Evolutionary conservation across 768 basidiomycete species (phyloP).

Genomic region (Podaxis sp.): DNA sequence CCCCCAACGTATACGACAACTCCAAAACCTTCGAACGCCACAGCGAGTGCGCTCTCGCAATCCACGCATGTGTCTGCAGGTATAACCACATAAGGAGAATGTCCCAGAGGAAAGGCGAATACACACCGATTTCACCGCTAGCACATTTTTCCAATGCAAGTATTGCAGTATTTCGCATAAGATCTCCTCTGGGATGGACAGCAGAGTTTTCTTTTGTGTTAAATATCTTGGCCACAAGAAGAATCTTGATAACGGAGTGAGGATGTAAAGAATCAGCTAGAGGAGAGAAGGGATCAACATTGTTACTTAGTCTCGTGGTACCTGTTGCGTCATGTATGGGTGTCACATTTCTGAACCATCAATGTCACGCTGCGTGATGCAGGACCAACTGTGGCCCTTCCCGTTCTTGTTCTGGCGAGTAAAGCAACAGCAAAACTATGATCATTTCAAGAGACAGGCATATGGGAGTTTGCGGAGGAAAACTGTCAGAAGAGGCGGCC

Average conservation of each 20-base stretch:
- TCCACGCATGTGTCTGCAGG: not conserved
- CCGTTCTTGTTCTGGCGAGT: no score
- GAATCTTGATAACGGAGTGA: not conserved
- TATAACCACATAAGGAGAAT: not conserved
- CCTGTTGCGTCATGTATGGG: no score
- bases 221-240: not conserved
- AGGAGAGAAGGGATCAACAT: no score
- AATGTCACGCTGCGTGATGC: no score
- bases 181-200: not conserved
- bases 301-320: no score
- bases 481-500: no score
- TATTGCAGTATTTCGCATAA: not conserved
- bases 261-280: not conserved
- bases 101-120: not conserved
- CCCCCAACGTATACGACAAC: not conserved
- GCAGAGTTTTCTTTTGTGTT: not conserved
- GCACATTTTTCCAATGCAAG: not conserved
- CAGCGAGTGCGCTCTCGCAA: not conserved
- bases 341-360: no score
- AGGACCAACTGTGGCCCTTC: no score
- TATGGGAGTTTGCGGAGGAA: no score
- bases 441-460: no score
- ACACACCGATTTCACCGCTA: not conserved
- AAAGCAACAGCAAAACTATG: no score
- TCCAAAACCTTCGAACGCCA: not conserved